These are phyloP conservation scores for Hypholoma fasciculare DNA, from an alignment of 768 basidiomycete species.

Conservation along the genomic window DNA sequence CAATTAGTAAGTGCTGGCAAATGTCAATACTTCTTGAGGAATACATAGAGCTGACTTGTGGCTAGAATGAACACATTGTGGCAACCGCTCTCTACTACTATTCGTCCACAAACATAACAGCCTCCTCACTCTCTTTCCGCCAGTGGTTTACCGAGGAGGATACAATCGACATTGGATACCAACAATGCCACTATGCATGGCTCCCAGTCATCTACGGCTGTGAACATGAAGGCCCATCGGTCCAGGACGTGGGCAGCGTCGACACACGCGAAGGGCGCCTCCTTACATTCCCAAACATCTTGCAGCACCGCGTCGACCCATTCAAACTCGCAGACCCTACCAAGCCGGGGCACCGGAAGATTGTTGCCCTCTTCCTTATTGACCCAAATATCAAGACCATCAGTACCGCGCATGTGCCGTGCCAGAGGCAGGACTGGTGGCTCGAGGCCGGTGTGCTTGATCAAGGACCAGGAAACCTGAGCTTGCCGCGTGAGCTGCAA, in stretches of 20 bases:
- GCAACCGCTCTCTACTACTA: constrained; percentile 32
- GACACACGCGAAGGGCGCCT: constrained; percentile 34
- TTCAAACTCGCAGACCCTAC: constrained; percentile 36
- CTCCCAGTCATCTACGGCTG: constrained; percentile 26
- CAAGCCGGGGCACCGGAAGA: constrained; percentile 43
- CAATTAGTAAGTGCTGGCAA: constrained; percentile 14
- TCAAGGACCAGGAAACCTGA: background rate
- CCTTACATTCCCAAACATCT: constrained; percentile 41
- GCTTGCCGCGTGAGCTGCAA: constrained; percentile 16
- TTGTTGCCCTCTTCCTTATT: constrained; percentile 42
- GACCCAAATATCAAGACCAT: constrained; percentile 31
- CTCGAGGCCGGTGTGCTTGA: constrained; percentile 7
- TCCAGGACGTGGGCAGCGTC: constrained; percentile 33
- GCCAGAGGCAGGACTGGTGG: constrained; percentile 33
- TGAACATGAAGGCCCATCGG: constrained; percentile 17
- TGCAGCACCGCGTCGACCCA: constrained; percentile 38
- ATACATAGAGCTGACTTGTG: background rate
- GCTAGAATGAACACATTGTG: constrained; percentile 33
- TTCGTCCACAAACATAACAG: constrained; percentile 23
- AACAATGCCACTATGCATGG: constrained; percentile 28
- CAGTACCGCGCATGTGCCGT: constrained; percentile 29
- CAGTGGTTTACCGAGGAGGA: constrained; percentile 10
- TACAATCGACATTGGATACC: constrained; percentile 11
- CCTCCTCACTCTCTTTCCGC: constrained; percentile 23
- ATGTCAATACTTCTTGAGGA: background rate